Conservation (phyloP, 306 rosid species). For the Rosa multiflora region DNA sequence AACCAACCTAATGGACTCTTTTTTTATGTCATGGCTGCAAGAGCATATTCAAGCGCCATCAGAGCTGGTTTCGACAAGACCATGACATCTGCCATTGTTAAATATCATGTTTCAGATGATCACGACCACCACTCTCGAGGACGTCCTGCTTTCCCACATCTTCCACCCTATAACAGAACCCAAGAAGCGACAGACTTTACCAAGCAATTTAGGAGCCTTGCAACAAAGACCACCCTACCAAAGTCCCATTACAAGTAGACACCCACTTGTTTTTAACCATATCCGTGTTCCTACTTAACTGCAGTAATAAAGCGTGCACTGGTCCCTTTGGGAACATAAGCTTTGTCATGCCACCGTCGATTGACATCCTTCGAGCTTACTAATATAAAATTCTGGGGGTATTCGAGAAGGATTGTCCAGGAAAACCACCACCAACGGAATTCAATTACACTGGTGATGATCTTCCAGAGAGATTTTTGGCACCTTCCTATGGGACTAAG, state of each 20-base stretch:
- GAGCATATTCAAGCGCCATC: constrained; percentile 30
- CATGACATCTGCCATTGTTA: constrained; percentile 45
- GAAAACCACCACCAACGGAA: constrained; percentile 11
- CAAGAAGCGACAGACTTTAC: constrained; percentile 34
- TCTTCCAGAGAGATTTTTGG: constrained; percentile 25
- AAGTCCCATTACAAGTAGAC: constrained; percentile 35
- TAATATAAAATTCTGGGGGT: constrained; percentile 16
- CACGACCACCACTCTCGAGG: neutral
- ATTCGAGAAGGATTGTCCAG: constrained; percentile 35
- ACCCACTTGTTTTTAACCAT: constrained; percentile 33
- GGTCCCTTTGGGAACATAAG: constrained; percentile 38
- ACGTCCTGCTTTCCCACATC: constrained; percentile 30
- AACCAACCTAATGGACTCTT: constrained; percentile 30
- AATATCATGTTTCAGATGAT: constrained; percentile 18
- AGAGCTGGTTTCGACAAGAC: constrained; percentile 33
- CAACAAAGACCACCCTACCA: constrained; percentile 35
- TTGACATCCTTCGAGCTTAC: constrained; percentile 24
- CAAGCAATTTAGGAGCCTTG: constrained; percentile 38
- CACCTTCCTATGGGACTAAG: constrained; percentile 38
- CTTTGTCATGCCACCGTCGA: constrained; percentile 27
- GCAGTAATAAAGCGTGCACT: constrained; percentile 24
- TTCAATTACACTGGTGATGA: constrained; percentile 39
- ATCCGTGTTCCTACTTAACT: constrained; percentile 42
- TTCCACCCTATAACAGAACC: constrained; percentile 46
- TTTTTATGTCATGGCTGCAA: constrained; percentile 65